These are phyloP conservation scores for Zoysia pacifica DNA, from an alignment of 176 grass and related monocot genomes.

Conservation along the genomic window DNA sequence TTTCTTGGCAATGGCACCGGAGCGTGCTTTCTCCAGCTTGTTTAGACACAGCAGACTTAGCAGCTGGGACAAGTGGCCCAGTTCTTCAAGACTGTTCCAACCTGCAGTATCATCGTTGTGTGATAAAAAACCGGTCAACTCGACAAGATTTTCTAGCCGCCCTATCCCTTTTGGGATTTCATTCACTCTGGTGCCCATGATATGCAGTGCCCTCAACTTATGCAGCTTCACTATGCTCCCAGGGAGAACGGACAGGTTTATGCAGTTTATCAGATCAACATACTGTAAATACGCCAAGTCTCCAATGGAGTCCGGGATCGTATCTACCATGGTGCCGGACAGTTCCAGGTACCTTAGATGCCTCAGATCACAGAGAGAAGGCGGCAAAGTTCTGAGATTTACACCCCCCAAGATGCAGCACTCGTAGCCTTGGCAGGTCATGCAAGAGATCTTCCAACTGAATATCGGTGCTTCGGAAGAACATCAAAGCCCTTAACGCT, in stretches of 20 bases:
- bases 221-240: slow-evolving; percentile 41
- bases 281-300: slow-evolving; percentile 50
- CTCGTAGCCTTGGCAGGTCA: slow-evolving; percentile 36
- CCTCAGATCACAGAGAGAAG: slow-evolving; percentile 42
- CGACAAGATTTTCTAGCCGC: slow-evolving; percentile 41
- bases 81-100: slow-evolving; percentile 46
- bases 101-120: neutral
- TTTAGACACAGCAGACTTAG: slow-evolving; percentile 33
- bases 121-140: slow-evolving; percentile 43
- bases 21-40: slow-evolving; percentile 39
- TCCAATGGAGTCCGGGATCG: slow-evolving; percentile 40
- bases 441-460: slow-evolving; percentile 27
- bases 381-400: slow-evolving; percentile 33
- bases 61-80: slow-evolving; percentile 38
- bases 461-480: slow-evolving; percentile 31
- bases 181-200: slow-evolving; percentile 38
- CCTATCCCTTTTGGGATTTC: slow-evolving; percentile 43
- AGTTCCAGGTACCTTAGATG: slow-evolving; percentile 52
- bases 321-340: slow-evolving; percentile 33
- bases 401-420: slow-evolving; percentile 35
- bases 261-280: slow-evolving; percentile 41
- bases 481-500: slow-evolving; percentile 35
- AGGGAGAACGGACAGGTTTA: slow-evolving; percentile 37
- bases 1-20: slow-evolving; percentile 29
- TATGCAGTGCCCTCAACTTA: slow-evolving; percentile 45